phyloP scores from a whole-genome alignment of 768 basidiomycete genomes.

The Termitomyces sp. region DNA sequence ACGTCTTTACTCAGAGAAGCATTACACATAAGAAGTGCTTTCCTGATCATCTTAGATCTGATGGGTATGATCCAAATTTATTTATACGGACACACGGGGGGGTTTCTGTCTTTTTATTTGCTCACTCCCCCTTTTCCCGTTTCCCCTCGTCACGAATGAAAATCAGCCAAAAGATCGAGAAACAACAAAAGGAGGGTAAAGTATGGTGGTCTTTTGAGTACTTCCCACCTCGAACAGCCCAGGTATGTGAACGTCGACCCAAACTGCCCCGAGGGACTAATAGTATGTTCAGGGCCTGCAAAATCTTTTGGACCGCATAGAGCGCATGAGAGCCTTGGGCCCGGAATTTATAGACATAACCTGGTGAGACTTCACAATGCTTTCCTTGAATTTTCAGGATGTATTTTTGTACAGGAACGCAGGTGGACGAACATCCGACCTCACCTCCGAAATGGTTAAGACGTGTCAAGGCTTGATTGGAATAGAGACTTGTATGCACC shows the following conservation, averaged over 20 bases:
- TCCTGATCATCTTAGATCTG: conserved; percentile 12
- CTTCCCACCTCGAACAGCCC: conserved; percentile 93
- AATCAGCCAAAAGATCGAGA: conserved; percentile 90
- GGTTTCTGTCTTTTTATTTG: conserved; percentile 6
- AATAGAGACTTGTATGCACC: conserved; percentile 96
- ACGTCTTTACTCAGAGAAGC: not conserved
- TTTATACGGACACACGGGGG: conserved; percentile 9
- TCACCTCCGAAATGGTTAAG: conserved; percentile 91
- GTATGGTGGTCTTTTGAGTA: conserved; percentile 99
- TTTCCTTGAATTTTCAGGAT: not conserved
- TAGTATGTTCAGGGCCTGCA: conserved; percentile 62
- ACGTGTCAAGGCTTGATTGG: conserved; percentile 91
- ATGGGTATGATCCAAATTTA: conserved; percentile 15
- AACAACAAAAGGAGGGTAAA: conserved; percentile 78
- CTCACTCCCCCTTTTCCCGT: conserved; percentile 4
- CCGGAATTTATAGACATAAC: conserved; percentile 99
- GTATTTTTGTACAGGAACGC: conserved; percentile 67
- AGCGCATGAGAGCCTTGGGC: conserved; percentile 91
- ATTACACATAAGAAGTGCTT: not conserved
- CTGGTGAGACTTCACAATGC: conserved; percentile 45
- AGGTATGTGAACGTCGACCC: conserved; percentile 42
- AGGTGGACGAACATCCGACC: conserved; percentile 90
- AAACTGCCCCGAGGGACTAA: not conserved
- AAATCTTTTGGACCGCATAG: conserved; percentile 97
- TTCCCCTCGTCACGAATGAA: conserved; percentile 54